Evolutionary conservation across 2,329 filamentous ascomycete species (phyloP).

Genomic region (Tolypocladium tundrense): DNA sequence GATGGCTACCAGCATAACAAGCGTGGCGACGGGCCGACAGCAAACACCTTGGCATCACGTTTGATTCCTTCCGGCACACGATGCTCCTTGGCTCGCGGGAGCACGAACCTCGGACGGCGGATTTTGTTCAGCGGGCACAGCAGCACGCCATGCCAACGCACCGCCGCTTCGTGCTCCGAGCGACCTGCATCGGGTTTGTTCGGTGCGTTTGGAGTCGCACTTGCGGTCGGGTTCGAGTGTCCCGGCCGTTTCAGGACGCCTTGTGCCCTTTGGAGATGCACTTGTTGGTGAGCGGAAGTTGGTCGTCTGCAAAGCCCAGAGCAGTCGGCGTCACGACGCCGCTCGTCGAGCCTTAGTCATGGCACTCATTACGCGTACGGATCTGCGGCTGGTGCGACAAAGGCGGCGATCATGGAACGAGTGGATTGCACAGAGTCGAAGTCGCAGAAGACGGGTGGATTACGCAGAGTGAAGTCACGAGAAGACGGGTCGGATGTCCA

Average conservation of each 20-base stretch:
- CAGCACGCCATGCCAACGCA: background rate
- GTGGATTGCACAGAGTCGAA: background rate
- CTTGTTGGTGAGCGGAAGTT: background rate
- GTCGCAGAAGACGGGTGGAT: background rate
- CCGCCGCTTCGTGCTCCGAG: background rate
- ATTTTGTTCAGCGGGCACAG: background rate
- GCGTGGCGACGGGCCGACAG: background rate
- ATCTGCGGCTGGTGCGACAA: background rate
- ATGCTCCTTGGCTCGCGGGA: background rate
- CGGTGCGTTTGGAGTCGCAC: background rate
- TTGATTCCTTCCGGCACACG: background rate
- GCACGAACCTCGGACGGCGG: background rate
- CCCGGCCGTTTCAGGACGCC: background rate
- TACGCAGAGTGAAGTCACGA: background rate
- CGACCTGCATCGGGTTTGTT: background rate
- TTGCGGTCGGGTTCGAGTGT: background rate
- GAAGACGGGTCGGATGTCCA: background rate
- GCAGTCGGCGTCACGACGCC: background rate
- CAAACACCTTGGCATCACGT: background rate
- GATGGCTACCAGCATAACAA: background rate
- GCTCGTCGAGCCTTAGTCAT: background rate
- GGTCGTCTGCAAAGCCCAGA: background rate
- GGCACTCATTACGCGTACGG: background rate
- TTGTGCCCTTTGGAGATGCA: background rate
- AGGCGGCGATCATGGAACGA: background rate